Base-by-base conservation (phyloP, 129 eudicot genomes). In the Flaveria robusta region DNA sequence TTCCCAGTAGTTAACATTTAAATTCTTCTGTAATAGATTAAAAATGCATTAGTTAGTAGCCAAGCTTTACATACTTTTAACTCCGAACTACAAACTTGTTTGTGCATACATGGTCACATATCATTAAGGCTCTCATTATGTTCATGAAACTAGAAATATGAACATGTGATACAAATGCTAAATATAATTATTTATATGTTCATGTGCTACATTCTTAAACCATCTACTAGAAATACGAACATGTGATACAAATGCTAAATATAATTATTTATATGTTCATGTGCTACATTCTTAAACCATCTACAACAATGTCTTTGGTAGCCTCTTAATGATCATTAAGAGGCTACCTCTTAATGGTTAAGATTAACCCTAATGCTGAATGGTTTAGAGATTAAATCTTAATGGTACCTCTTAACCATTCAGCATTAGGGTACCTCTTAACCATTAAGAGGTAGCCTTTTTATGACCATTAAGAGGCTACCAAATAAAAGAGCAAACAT, bases 1-100 rank as follows among this genome's bases (percentile, higher is more conserved):
- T 81, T 92, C 98, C 87, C 87, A 86, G 70, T 85, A 91, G 67
- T 80, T 80, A 75, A 84, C 85, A 79, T 78, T 80, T 6, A 87
- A 72, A n/a, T 85, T 83, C 86, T 89, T 91, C 97, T 91, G 91
- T 81, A 52, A 58, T 52, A 79, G 20, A 71, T 60, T 18, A 37
- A 80, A 20, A 27, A 74, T 18, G 19, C 75, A 66, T 31, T 7
- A n/a, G 64, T 84, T 51, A 63, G 79, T 72, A 82, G 37, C 73
- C 58, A 64, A 49, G 63, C 68, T 13, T 7, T 14, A 15, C 20
- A 10, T 9, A 22, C 31, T 56, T 56, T 56, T 5, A 56, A 3
- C 27, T 18, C 62, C 1, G 5, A 54, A 54, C 12, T 19, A 18
- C 22, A 52, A 16, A 10, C 60, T 19, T 54, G 26, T 54, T 54